These are phyloP conservation scores for Carnegiea gigantea DNA, from an alignment of 179 eudicot species.

Conservation along the genomic window DNA sequence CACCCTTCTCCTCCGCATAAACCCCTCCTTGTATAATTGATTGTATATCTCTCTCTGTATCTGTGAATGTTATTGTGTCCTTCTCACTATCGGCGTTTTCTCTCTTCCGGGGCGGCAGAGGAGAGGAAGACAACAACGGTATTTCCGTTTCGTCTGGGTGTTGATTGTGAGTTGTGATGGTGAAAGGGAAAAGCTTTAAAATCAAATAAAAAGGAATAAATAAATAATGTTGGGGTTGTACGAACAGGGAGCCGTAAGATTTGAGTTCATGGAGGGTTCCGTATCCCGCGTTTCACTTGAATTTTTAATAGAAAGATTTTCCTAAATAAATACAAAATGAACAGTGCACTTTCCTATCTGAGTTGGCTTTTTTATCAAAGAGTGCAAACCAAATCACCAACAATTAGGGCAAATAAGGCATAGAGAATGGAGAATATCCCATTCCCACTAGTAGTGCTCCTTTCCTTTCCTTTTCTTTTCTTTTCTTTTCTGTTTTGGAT, in stretches of 20 bases:
- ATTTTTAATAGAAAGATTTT: background rate
- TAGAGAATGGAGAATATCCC: too few relatives aligned
- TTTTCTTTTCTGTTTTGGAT: background rate
- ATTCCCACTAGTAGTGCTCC: too few relatives aligned
- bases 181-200: background rate
- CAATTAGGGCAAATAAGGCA: background rate
- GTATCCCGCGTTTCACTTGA: conserved; percentile 25
- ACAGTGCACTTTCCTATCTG: background rate
- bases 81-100: too few relatives aligned
- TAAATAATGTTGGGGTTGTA: background rate
- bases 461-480: background rate
- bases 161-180: background rate
- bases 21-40: background rate
- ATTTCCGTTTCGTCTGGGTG: conserved; percentile 32
- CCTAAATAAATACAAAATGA: background rate
- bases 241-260: conserved; percentile 18
- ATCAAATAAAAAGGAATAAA: background rate
- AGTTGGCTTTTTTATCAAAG: background rate
- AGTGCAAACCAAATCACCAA: background rate
- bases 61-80: background rate
- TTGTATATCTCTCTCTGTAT: too few relatives aligned
- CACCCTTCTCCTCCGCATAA: background rate
- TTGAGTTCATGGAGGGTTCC: conserved; percentile 10
- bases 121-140: conserved; percentile 25
- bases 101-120: background rate